Evolutionary conservation across 345 rosid species (phyloP).

Genomic region (Physaria fendleri): DNA sequence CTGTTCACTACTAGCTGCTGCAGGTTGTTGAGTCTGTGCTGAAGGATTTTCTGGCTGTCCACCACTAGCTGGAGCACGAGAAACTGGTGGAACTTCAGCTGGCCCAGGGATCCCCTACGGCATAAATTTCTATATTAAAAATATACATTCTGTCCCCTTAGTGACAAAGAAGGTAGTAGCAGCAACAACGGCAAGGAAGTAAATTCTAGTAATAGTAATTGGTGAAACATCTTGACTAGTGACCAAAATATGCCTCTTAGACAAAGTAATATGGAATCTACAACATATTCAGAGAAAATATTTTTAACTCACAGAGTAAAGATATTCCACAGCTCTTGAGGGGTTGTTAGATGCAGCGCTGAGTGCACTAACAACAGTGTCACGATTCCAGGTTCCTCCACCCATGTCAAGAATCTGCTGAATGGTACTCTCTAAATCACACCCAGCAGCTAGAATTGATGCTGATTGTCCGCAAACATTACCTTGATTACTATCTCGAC

Average conservation of each 20-base stretch:
- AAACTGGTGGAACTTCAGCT: conserved; percentile 30
- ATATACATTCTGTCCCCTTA: not conserved
- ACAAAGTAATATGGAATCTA: not conserved
- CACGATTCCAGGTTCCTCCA: conserved; percentile 92
- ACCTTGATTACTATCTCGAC: conserved; percentile 44
- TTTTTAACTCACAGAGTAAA: conserved; percentile 60
- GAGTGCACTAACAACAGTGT: conserved; percentile 77
- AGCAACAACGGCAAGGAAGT: not conserved
- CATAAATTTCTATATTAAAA: not conserved
- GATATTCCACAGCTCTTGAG: conserved; percentile 95
- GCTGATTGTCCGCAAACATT: conserved; percentile 79
- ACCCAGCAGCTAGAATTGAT: conserved; percentile 83
- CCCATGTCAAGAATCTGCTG: conserved; percentile 98
- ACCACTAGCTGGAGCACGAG: conserved; percentile 23
- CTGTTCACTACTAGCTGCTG: no score
- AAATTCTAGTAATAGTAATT: not conserved
- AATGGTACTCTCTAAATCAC: conserved; percentile 63
- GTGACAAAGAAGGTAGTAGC: not conserved
- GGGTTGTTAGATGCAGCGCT: conserved; percentile 95
- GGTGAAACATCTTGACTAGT: not conserved
- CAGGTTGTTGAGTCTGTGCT: conserved; percentile 46
- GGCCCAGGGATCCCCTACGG: conserved; percentile 33
- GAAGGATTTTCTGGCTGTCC: conserved; percentile 8
- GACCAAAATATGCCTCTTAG: not conserved
- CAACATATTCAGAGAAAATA: not conserved